A percentile compares a stretch with the other conserved stretches of the same genome.
phyloP scores from a whole-genome alignment of 1,139 yeast species.

The Yamadazyma songkhlaensis region DNA sequence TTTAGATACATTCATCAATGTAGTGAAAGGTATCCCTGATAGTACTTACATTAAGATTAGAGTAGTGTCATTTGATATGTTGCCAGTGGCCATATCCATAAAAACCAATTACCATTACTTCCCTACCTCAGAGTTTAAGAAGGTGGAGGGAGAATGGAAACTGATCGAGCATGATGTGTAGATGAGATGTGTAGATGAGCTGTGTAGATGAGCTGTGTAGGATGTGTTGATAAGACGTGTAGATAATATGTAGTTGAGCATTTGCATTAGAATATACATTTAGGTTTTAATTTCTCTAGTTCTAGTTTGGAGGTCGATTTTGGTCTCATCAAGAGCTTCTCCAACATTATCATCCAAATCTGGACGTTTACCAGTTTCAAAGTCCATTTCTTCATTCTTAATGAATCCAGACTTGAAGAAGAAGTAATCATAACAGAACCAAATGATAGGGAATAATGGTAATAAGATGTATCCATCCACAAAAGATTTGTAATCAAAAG shows the following conservation, averaged over 20 bases:
- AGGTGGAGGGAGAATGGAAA: constrained; percentile 48
- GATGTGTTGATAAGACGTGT: too few species aligned
- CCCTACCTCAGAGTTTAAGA: constrained; percentile 71
- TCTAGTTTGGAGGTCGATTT: too few species aligned
- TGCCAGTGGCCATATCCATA: constrained; percentile 80
- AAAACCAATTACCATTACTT: constrained; percentile 90
- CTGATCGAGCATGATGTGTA: neutral
- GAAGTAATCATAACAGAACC: constrained; percentile 8
- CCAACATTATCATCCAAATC: constrained; percentile 8
- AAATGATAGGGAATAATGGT: constrained; percentile 21
- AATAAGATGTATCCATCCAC: constrained; percentile 37
- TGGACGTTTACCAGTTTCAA: constrained; percentile 7
- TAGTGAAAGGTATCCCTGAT: constrained; percentile 68
- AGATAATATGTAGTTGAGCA: neutral
- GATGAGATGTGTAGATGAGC: too few species aligned
- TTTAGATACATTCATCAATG: constrained; percentile 60
- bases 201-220: too few species aligned
- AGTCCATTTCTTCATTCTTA: constrained; percentile 7
- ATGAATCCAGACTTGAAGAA: constrained; percentile 5
- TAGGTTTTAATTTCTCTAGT: too few species aligned
- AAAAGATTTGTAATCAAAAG: constrained; percentile 34
- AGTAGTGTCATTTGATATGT: constrained; percentile 77
- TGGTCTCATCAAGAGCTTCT: neutral
- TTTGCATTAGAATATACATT: neutral
- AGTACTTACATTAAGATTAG: constrained; percentile 79